These are phyloP conservation scores for Dittrichia graveolens DNA, from an alignment of 129 eudicot genomes.

Conservation along the genomic window DNA sequence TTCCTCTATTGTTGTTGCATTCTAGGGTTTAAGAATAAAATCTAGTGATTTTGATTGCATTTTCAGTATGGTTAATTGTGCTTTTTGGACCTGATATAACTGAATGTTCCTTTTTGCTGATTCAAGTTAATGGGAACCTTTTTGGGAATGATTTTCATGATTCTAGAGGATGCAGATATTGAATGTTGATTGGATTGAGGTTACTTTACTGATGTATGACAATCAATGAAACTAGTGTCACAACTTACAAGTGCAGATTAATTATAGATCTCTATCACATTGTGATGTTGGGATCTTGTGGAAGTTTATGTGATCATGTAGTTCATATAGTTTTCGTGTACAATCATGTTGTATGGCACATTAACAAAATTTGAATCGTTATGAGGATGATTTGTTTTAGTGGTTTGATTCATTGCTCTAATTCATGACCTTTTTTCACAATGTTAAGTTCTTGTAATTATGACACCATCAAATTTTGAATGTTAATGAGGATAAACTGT, in stretches of 20 bases:
- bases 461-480: not conserved
- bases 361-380: conserved; percentile 21
- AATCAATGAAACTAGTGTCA: conserved; percentile 28
- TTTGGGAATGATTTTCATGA: conserved; percentile 17
- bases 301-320: conserved; percentile 1
- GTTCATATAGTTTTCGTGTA: not conserved
- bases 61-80: not conserved
- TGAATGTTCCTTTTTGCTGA: conserved; percentile 14
- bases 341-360: not conserved
- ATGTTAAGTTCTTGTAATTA: conserved; percentile 19
- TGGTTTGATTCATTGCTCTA: conserved; percentile 10
- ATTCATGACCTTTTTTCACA: conserved; percentile 1
- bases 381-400: not conserved
- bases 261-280: conserved; percentile 4
- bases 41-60: conserved; percentile 23
- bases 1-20: conserved; percentile 17
- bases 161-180: not conserved
- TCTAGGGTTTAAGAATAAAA: conserved; percentile 36
- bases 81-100: conserved; percentile 20
- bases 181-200: conserved; percentile 14
- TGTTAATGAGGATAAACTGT: not conserved
- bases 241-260: not conserved
- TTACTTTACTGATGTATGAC: not conserved
- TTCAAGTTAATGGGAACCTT: not conserved
- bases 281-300: conserved; percentile 18